Evolutionary conservation across 1,284 basidiomycete genomes (phyloP).

Genomic region (Trichosporon ovoides): DNA sequence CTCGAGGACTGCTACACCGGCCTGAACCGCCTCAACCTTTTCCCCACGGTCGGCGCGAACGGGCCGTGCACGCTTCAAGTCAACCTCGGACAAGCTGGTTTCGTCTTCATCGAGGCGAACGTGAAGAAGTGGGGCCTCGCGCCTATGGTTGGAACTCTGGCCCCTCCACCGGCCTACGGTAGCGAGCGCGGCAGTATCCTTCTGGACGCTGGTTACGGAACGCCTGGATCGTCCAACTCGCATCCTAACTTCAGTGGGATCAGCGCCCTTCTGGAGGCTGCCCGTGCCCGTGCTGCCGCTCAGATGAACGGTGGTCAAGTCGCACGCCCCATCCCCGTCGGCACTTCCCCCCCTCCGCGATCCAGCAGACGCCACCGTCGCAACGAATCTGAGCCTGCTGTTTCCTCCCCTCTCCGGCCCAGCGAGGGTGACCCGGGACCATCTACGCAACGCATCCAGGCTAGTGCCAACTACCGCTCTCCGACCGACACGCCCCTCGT

Average conservation of each 20-base stretch:
- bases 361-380: constrained; percentile 3
- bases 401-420: neutral
- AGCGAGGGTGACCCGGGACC: constrained; percentile 3
- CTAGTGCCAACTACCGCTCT: constrained; percentile 33
- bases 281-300: constrained; percentile 29
- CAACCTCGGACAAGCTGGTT: constrained; percentile 90
- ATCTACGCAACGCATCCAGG: constrained; percentile 7
- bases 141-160: constrained; percentile 87
- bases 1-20: constrained; percentile 90
- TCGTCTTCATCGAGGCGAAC: constrained; percentile 96
- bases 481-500: constrained; percentile 44
- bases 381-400: neutral
- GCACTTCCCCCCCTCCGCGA: neutral
- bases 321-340: constrained; percentile 7
- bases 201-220: constrained; percentile 68
- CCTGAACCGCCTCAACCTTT: constrained; percentile 80
- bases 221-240: constrained; percentile 28
- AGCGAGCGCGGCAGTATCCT: constrained; percentile 89
- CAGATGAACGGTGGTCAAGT: neutral
- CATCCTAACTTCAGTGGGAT: constrained; percentile 25
- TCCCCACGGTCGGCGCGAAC: constrained; percentile 89
- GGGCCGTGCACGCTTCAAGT: constrained; percentile 91
- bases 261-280: constrained; percentile 38
- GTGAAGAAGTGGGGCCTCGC: constrained; percentile 98
- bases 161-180: constrained; percentile 91